These are phyloP conservation scores for Carex arenaria DNA, from an alignment of 202 grass and related monocot genomes.

Conservation along the genomic window DNA sequence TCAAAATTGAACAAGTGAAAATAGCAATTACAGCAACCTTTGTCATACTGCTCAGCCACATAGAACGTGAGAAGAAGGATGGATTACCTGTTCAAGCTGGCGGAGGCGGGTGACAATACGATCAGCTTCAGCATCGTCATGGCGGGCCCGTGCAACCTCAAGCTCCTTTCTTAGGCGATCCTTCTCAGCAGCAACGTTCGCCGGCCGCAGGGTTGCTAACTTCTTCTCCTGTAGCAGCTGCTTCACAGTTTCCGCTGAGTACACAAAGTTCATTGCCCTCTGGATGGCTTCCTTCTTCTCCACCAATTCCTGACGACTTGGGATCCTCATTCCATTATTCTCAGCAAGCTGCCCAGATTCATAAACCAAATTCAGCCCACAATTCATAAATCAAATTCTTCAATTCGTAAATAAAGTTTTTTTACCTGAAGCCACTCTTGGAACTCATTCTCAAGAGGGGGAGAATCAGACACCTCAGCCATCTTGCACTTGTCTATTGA, in stretches of 20 bases:
- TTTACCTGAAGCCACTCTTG: slow-evolving; percentile 61
- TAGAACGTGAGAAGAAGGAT: background rate
- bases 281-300: slow-evolving; percentile 89
- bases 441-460: slow-evolving; percentile 58
- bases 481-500: slow-evolving; percentile 81
- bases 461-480: slow-evolving; percentile 79
- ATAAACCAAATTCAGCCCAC: background rate
- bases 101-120: slow-evolving; percentile 62
- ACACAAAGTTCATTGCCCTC: slow-evolving; percentile 61
- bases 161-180: slow-evolving; percentile 77
- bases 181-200: slow-evolving; percentile 96
- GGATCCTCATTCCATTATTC: slow-evolving; percentile 52
- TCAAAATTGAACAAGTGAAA: no score
- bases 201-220: slow-evolving; percentile 57
- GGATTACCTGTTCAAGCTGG: slow-evolving; percentile 43
- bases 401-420: background rate
- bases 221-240: slow-evolving; percentile 71
- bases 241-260: slow-evolving; percentile 70
- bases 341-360: slow-evolving; percentile 39
- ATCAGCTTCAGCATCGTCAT: slow-evolving; percentile 57
- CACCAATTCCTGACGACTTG: slow-evolving; percentile 67
- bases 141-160: slow-evolving; percentile 48
- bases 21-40: no score
- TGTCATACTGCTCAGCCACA: no score
- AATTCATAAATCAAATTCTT: background rate